Percentiles rank a stretch among this genome's conserved stretches.
Evolutionary conservation across 306 rosid genomes (phyloP).

Genomic region (Lathyrus tuberosus): DNA sequence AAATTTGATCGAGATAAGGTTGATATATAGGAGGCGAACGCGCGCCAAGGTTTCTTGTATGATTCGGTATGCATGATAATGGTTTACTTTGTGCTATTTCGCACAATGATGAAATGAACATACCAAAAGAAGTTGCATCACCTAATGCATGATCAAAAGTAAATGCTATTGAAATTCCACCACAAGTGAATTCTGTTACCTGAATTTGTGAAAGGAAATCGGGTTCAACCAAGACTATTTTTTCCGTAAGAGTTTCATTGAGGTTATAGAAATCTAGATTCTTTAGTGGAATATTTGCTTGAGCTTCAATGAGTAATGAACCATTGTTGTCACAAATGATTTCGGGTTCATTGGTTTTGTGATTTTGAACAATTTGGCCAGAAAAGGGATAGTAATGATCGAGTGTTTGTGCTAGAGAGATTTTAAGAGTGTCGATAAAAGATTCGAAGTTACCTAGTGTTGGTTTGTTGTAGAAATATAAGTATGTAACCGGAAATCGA

Average conservation of each 20-base stretch:
- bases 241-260: slow-evolving; percentile 51
- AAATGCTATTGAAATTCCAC: slow-evolving; percentile 72
- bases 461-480: slow-evolving; percentile 67
- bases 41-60: slow-evolving; percentile 56
- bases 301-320: slow-evolving; percentile 65
- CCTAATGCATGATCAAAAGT: slow-evolving; percentile 92
- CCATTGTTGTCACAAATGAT: slow-evolving; percentile 77
- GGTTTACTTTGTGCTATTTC: slow-evolving; percentile 62
- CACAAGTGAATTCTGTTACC: slow-evolving; percentile 67
- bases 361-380: slow-evolving; percentile 64
- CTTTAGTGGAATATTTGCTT: slow-evolving; percentile 48
- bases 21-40: slow-evolving; percentile 67
- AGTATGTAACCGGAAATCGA: slow-evolving; percentile 83
- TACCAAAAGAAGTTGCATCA: slow-evolving; percentile 81
- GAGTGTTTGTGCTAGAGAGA: slow-evolving; percentile 55
- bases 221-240: slow-evolving; percentile 57
- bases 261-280: slow-evolving; percentile 63
- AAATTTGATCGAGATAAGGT: slow-evolving; percentile 66
- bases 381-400: slow-evolving; percentile 65
- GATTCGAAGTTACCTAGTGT: slow-evolving; percentile 23
- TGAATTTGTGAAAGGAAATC: slow-evolving; percentile 66
- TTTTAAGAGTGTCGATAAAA: slow-evolving; percentile 51
- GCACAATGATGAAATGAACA: slow-evolving; percentile 70
- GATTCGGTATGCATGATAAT: slow-evolving; percentile 59
- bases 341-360: slow-evolving; percentile 66